Evolutionary conservation across 192 early-diverging fungal genomes (phyloP), one percentile per base, ranked within the genome.

Genomic region (Martensiomyces pterosporus): DNA sequence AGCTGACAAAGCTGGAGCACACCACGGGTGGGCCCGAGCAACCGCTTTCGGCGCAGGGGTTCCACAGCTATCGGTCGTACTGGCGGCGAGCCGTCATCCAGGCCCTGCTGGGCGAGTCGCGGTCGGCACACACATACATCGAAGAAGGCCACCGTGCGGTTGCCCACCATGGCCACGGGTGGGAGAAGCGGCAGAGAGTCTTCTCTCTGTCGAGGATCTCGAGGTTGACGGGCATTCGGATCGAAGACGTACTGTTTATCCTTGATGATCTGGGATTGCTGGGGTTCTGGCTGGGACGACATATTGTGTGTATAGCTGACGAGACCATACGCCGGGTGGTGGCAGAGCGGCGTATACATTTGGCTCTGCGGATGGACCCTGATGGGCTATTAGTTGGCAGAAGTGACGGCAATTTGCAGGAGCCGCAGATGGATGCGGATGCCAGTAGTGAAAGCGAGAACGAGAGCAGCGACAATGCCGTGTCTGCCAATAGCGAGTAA

Each of bases 1-100:
- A 88, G 39, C 49, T 95, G 44, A 83, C 85, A 4, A 88, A 80
- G 58, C 64, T 66, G 3, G 82, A 88, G 23, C 63, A 79, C 24
- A 76, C 77, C 32, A 78, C 86, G 17, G 93, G 93, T 37, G 85
- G 87, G 1, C 93, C 93, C 26, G 93, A 95, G 52, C 83, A 85
- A 52, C 93, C 93, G 13, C 67, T 95, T 9, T 93, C 91, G 9
- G 85, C 85, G 39, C 80, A 93, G 25, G 92, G 91, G 12, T 76
- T 81, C 5, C 75, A 80, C 32, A 85, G 89, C 23, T 95, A 92
- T 55, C 62, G 81, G 37, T 83, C 85, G 5, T 92, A 88, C 52
- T 95, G 92, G 92, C 80, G 83, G 37, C 76, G 85, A 5, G 85
- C 85, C 9, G 59, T 91, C 9, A 24, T 90, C 2, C 52, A 68